These are phyloP conservation scores for Metarhizium humberi DNA, from an alignment of 2,329 filamentous ascomycete genomes.

Conservation along the genomic window DNA sequence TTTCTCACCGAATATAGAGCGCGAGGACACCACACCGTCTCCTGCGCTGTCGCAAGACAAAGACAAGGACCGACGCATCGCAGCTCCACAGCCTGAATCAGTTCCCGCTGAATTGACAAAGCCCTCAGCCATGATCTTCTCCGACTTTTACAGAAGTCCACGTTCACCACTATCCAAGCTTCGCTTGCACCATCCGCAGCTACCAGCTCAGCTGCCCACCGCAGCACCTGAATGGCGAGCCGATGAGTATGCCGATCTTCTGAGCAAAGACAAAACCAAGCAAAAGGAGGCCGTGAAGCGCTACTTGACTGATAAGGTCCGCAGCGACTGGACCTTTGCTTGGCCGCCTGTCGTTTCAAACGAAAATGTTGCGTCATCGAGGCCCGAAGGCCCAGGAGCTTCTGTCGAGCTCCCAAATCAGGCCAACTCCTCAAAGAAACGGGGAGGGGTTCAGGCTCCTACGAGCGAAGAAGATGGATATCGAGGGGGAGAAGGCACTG, in stretches of 20 bases:
- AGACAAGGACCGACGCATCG: background rate
- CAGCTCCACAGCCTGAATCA: background rate
- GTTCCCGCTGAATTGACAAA: background rate
- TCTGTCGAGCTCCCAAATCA: background rate
- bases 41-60: background rate
- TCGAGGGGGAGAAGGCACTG: constrained; percentile 30
- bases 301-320: constrained; percentile 44
- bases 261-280: constrained; percentile 52
- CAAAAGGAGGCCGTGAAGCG: constrained; percentile 54
- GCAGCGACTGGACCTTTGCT: constrained; percentile 50
- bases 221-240: constrained; percentile 25
- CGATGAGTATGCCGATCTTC: constrained; percentile 50
- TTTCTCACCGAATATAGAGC: background rate
- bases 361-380: background rate
- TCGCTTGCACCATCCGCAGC: constrained; percentile 27
- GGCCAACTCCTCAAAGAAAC: background rate
- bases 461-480: constrained; percentile 25
- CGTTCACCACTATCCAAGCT: constrained; percentile 44
- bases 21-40: background rate
- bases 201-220: constrained; percentile 19
- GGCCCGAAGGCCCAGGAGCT: background rate
- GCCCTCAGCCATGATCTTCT: constrained; percentile 41
- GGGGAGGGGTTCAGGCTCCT: constrained; percentile 19
- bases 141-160: constrained; percentile 48
- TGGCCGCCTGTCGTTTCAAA: constrained; percentile 36